Percentiles rank a stretch among this genome's conserved stretches.
Conservation (phyloP, 345 rosid genomes). For the Moricandia arvensis region DNA sequence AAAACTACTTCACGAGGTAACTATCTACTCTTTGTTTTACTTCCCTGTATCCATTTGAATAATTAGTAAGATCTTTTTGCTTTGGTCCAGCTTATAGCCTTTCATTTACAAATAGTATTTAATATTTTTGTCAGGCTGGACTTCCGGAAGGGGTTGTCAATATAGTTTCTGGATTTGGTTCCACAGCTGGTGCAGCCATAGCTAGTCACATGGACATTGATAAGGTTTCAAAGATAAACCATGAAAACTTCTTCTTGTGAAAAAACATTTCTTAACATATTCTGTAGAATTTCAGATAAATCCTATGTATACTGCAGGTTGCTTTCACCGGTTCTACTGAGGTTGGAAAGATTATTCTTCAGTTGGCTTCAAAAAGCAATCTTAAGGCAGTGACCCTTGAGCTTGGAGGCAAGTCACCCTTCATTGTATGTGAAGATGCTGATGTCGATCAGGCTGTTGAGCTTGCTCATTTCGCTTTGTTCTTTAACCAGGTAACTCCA, state of each 20-base stretch:
- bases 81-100: too few relatives aligned
- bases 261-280: not conserved
- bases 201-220: slow-evolving; percentile 90
- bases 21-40: slow-evolving; percentile 1
- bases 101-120: not conserved
- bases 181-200: slow-evolving; percentile 87
- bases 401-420: slow-evolving; percentile 98
- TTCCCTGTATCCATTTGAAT: too few relatives aligned
- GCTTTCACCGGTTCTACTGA: slow-evolving; percentile 96
- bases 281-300: not conserved
- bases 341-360: slow-evolving; percentile 64
- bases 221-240: slow-evolving; percentile 53
- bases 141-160: slow-evolving; percentile 90
- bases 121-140: slow-evolving; percentile 63
- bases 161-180: slow-evolving; percentile 82
- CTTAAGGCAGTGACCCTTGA: slow-evolving; percentile 91
- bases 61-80: too few relatives aligned
- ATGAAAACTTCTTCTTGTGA: not conserved
- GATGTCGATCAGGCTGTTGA: slow-evolving; percentile 88
- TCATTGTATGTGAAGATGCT: slow-evolving; percentile 92
- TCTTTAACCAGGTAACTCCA: slow-evolving; percentile 81
- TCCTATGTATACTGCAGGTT: slow-evolving; percentile 51
- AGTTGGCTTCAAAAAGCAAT: slow-evolving; percentile 77
- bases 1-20: slow-evolving; percentile 75
- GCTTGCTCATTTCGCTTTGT: slow-evolving; percentile 75